phyloP scores from a whole-genome alignment of 2,329 filamentous ascomycete species.

The Orbilia brochopaga region DNA sequence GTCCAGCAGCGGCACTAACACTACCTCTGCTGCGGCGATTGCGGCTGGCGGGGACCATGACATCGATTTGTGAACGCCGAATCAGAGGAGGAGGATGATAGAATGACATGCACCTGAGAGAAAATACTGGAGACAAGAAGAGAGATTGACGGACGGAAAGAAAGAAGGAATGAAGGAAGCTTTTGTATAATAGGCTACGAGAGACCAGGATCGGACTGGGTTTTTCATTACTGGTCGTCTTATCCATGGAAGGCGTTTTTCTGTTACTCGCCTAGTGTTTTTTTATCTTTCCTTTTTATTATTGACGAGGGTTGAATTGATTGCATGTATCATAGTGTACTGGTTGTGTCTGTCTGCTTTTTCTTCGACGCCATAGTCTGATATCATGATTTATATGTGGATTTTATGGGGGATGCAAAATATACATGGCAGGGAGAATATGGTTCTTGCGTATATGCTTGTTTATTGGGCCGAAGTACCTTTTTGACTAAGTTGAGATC shows the following conservation, averaged over 20 bases:
- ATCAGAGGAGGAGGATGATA: constrained; percentile 2
- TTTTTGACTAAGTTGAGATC: no score
- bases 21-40: constrained; percentile 32
- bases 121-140: constrained; percentile 7
- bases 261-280: no score
- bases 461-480: no score
- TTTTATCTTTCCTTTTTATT: not conserved
- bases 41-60: constrained; percentile 30
- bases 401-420: not conserved
- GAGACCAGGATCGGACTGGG: constrained; percentile 37
- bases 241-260: constrained; percentile 38
- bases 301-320: constrained; percentile 14
- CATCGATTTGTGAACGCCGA: constrained; percentile 18
- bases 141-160: constrained; percentile 14
- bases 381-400: constrained; percentile 3
- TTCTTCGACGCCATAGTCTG: constrained; percentile 28
- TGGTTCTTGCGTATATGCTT: not conserved
- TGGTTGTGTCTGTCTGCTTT: not conserved
- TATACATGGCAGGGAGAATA: not conserved
- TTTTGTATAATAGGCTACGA: constrained; percentile 42
- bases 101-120: not conserved
- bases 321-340: constrained; percentile 36
- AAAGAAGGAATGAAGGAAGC: constrained; percentile 13
- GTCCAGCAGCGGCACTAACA: constrained; percentile 30
- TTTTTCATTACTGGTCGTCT: constrained; percentile 18